A percentile compares a stretch with the other conserved stretches of the same genome.
Conservation (phyloP, 1,284 basidiomycete species). For the Psilocybe mexicana region DNA sequence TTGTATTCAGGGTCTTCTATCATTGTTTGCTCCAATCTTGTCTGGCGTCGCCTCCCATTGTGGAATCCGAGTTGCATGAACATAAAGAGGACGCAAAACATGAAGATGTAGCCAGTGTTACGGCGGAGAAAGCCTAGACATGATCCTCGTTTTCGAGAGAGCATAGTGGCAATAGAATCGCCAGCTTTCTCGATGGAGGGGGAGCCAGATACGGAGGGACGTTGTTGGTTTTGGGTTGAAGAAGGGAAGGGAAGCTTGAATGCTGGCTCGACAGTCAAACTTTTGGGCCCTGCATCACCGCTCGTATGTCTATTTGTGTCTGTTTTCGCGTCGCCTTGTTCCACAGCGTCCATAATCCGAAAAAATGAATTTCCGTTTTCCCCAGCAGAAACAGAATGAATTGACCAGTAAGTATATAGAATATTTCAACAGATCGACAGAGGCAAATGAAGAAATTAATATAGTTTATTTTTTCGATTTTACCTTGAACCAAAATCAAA, state of each 20-base stretch:
- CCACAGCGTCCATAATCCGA: constrained; percentile 1
- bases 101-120: constrained; percentile 44
- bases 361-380: background rate
- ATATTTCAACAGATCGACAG: too few species aligned
- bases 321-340: constrained; percentile 7
- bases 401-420: too few species aligned
- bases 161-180: constrained; percentile 13
- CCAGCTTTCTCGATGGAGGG: constrained; percentile 10
- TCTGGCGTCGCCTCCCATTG: constrained; percentile 34
- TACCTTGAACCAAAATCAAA: too few species aligned
- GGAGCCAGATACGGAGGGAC: constrained; percentile 2
- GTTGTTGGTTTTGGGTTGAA: background rate
- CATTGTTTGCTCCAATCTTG: constrained; percentile 15
- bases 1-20: constrained; percentile 18
- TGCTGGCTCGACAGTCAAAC: constrained; percentile 2
- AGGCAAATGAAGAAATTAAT: too few species aligned
- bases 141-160: constrained; percentile 18
- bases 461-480: too few species aligned
- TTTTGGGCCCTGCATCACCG: constrained; percentile 4
- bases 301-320: constrained; percentile 6
- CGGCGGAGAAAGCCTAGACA: constrained; percentile 25
- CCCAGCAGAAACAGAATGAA: too few species aligned
- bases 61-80: constrained; percentile 62
- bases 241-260: constrained; percentile 7
- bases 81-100: constrained; percentile 46